Conservation (phyloP, 192 early-diverging fungal genomes). For the Pecoramyces ruminantium region DNA sequence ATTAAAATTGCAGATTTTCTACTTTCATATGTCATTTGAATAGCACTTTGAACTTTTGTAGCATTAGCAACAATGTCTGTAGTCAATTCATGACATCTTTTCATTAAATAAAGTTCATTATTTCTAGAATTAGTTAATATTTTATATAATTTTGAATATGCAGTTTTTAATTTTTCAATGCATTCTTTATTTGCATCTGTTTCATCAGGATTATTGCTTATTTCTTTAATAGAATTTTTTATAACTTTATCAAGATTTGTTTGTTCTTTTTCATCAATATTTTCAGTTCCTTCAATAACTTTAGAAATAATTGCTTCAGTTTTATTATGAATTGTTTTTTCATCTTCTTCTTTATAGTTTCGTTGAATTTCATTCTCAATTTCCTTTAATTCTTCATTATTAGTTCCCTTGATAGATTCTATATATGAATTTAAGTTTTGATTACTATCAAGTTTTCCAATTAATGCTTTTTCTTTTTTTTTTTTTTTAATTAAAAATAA, state of each 20-base stretch:
- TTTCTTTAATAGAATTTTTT: neutral
- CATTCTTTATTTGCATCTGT: neutral
- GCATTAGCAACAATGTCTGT: slow-evolving; percentile 21
- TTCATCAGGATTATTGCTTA: neutral
- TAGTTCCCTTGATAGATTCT: neutral
- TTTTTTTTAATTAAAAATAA: neutral
- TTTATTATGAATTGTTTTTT: neutral
- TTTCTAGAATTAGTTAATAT: slow-evolving; percentile 25
- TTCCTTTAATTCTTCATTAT: neutral
- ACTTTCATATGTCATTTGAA: slow-evolving; percentile 25
- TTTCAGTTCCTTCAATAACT: neutral
- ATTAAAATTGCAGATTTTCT: slow-evolving; percentile 17
- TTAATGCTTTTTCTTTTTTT: neutral
- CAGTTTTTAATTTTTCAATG: neutral
- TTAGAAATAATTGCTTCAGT: neutral
- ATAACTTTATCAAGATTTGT: neutral
- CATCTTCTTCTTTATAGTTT: neutral
- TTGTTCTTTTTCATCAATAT: neutral
- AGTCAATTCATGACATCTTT: slow-evolving; percentile 24
- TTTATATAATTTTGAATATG: slow-evolving; percentile 17
- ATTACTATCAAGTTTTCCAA: neutral
- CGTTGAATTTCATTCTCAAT: neutral
- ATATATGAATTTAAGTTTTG: neutral
- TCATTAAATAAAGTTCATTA: slow-evolving; percentile 21
- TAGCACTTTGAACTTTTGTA: slow-evolving; percentile 25